Base-by-base conservation (phyloP, 2,329 filamentous ascomycete genomes). In the Xylaria sp. region DNA sequence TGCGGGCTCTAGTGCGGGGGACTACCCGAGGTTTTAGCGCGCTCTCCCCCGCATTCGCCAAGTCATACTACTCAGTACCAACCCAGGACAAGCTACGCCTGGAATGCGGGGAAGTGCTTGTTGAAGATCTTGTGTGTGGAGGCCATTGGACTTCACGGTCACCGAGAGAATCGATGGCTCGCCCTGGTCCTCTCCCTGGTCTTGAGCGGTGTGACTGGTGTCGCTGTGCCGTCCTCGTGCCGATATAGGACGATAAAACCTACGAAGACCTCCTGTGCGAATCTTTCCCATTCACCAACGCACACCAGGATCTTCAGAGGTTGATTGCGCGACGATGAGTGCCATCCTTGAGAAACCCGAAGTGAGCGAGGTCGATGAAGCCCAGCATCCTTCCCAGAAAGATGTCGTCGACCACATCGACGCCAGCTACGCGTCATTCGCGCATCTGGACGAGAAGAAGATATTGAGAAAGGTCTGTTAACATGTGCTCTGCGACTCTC, bases 401-500 rank as follows among this genome's bases (percentile, higher is more conserved):
- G 59, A 61, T 49, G 71, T 69, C 17, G 46, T 68, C 17, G 41
- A 47, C 17, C 65, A 63, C 15, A 67, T 70, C 23, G 68, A 72
- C 29, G 64, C 65, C 29, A 43, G 67, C 63, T 6, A 63, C 10
- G 68, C 70, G 41, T 72, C 72, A 1, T 75, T 75, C 40, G 75
- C 75, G 1, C 77, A 80, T 53, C 65, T 86, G 17, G 79, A 84
- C 54, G 84, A 89, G 72, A 87, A 84, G 71, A 83, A 78, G 58
- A 79, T 90, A 11, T 70, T 89, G 27, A 78, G 85, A 63, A 89
- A 84, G 76, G 80, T 82, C 21, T 35, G 63, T 59, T 10, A 6
- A 43, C 10, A 62, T 40, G 15, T 5, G 9, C 6, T n/a, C 6
- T 40, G n/a, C 8, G 11, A 43, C 37, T 19, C n/a, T 9, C 31